Base-by-base conservation (phyloP, 108 stramenopile species). In the Skeletonema costatum region DNA sequence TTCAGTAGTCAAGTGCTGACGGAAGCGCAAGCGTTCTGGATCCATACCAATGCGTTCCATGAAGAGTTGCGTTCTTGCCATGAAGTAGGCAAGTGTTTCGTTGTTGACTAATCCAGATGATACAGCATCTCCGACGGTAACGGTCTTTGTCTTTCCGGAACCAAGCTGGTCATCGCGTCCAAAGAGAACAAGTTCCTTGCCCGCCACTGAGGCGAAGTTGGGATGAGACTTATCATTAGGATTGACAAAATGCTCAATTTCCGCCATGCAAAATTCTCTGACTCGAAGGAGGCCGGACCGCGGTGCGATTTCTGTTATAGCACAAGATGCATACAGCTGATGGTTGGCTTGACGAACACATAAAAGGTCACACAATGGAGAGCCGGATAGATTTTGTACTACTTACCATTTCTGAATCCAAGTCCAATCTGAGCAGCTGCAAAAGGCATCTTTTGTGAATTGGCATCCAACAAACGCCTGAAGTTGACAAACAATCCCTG, bases 161-260 rank as follows among this genome's bases (percentile, higher is more conserved):
- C 97, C 96, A 62, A 99, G 86, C 85, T 99, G 99, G 79, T 97
- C 98, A 46, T 98, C 98, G 16, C 91, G 78, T 35, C 92, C 93
- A 78, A 98, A 98, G 44, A 98, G 87, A 32, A 89, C 93, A 30
- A 99, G 80, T 63, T 82, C 86, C 83, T 97, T 96, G 73, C 86
- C 81, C 1, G 90, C 87, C n/a, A 99, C 91, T 25, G 82, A 64
- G 19, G 88, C 48, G 74, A 99, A 99, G 63, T 88, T 97, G 63
- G 97, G 96, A 80, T 99, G 98, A 41, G 87, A 82, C 89, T 99
- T 99, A 76, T 99, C 94, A 46, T 91, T 88, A 3, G 99, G 99
- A 74, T 99, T 92, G 64, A 99, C 97, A 86, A 99, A 99, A 80
- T 99, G 99, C 77, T 99, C 99, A 70, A 99, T 99, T 84, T 99